Conservation (phyloP, 257 asterid genomes). For the Linaria vulgaris region DNA sequence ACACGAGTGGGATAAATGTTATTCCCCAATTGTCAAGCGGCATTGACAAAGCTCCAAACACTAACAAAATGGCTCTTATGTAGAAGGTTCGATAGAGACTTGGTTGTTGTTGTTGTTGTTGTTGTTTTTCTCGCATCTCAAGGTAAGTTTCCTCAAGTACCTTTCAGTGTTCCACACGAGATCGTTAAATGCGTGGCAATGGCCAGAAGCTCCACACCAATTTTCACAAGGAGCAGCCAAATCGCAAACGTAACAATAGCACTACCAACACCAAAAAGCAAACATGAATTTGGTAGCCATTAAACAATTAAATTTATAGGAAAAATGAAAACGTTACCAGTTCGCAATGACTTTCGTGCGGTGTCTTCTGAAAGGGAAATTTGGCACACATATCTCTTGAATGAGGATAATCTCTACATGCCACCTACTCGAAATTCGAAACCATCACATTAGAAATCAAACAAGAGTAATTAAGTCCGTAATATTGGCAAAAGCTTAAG, state of each 20-base stretch:
- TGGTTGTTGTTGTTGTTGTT: no score
- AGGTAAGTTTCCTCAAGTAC: conserved; percentile 9
- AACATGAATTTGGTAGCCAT: neutral
- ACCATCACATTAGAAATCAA: neutral
- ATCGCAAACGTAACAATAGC: conserved; percentile 85
- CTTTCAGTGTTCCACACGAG: conserved; percentile 49
- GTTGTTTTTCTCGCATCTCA: no score
- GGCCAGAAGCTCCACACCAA: conserved; percentile 56
- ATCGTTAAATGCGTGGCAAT: conserved; percentile 69
- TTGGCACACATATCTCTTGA: conserved; percentile 59
- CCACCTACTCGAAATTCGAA: conserved; percentile 63
- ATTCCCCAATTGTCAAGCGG: neutral
- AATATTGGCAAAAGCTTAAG: neutral
- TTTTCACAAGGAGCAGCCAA: conserved; percentile 69
- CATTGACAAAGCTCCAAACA: neutral
- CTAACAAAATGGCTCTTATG: neutral
- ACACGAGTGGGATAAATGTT: no score
- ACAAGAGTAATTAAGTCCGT: neutral
- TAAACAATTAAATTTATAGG: no score
- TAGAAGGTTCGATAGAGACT: neutral
- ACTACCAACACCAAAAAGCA: conserved; percentile 39
- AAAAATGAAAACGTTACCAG: no score
- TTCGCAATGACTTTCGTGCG: conserved; percentile 51
- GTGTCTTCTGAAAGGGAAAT: conserved; percentile 53
- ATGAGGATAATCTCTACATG: conserved; percentile 89